phyloP scores from a whole-genome alignment of 352 stramenopile species.

The Phytophthora fragariae region DNA sequence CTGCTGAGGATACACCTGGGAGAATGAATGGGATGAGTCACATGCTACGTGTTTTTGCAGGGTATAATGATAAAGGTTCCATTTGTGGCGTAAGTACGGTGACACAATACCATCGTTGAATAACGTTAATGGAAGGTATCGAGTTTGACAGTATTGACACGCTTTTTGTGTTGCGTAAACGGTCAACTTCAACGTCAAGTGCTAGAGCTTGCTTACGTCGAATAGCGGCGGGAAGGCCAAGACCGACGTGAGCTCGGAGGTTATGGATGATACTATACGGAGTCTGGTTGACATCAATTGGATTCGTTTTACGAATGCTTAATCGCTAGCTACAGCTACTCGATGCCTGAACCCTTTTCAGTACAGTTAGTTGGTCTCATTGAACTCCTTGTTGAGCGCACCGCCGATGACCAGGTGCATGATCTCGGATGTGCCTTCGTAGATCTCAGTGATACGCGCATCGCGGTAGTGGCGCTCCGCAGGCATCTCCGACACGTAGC shows the following conservation, averaged over 20 bases:
- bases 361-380: constrained; percentile 54
- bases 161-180: constrained; percentile 29
- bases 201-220: constrained; percentile 22
- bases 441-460: constrained; percentile 97
- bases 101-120: too few species aligned
- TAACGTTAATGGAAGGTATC: too few species aligned
- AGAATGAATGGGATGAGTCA: background rate
- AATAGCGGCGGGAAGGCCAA: constrained; percentile 4
- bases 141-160: background rate
- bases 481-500: constrained; percentile 98
- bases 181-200: constrained; percentile 33
- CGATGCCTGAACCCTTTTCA: too few species aligned
- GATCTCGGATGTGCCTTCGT: constrained; percentile 98
- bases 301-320: constrained; percentile 6
- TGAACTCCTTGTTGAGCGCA: constrained; percentile 97
- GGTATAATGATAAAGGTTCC: too few species aligned
- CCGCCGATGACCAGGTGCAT: constrained; percentile 96
- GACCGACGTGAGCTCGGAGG: constrained; percentile 7
- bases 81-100: background rate
- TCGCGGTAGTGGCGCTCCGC: constrained; percentile 97
- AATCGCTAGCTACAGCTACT: background rate
- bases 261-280: background rate
- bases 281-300: constrained; percentile 4
- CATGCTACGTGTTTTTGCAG: too few species aligned
- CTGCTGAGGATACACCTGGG: background rate